Evolutionary conservation across 805 yeast genomes (phyloP), one percentile per base, ranked within the genome.

Genomic region (Yarrowia divulgata): DNA sequence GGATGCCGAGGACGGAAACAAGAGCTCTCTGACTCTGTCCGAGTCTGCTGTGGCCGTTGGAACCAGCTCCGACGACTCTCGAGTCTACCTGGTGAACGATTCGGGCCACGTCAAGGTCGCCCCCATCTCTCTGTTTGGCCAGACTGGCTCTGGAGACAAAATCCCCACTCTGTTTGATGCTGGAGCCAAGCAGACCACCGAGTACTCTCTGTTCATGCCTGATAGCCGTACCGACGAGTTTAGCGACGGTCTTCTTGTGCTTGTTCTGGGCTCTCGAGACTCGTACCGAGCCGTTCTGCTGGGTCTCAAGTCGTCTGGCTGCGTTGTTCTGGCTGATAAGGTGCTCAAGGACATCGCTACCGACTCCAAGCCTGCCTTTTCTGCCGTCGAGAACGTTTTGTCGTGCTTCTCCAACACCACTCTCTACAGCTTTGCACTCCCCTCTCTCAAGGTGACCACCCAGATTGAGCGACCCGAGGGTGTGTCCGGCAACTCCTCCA

Each of bases 391-490:
- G 34, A 34, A 60, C 16, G 66, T 60, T 6, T 42, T 60, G 34
- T 23, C 52, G 29, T 43, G 52, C n/a, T 60, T 60, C 45, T 60
- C 52, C 18, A 60, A 60, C 52, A 45, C 52, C 66, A 60, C 66
- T 34, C 50, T 60, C 34, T 60, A 60, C 66, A 43, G 52, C 42
- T 60, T 60, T 45, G 50, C 66, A 3, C 50, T 60, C 16, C 66
- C 66, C 13, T 60, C 66, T 14, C 66, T 60, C 52, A 60, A 60
- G 66, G 66, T 60, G 52, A 43, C 66, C n/a, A 60, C 66, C 52
- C 52, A 43, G 66, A 60, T 60, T 14, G 66, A 60, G 66, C 50
- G 52, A 18, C 64, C 64, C 10, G 40, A 43, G 32, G 55, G 48
- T 13, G 49, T 37, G 16, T 45, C 71, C 69, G 39, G 50, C 43